Conservation (phyloP, 352 stramenopile genomes). For the Pythium periplocum region DNA sequence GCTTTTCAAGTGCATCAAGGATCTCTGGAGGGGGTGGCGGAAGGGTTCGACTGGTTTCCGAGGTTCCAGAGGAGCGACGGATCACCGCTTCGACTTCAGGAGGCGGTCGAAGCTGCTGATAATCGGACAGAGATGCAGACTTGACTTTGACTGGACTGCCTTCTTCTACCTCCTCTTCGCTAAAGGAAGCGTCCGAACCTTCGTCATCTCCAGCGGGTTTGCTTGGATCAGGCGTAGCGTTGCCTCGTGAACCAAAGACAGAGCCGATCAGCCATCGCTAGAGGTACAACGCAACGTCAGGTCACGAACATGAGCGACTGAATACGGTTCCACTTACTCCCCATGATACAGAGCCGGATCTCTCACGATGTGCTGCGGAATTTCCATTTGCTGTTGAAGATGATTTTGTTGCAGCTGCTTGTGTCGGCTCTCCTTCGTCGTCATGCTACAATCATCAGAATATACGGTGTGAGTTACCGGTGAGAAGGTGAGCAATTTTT, state of each 20-base stretch:
- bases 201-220: conserved; percentile 5
- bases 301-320: too few species aligned
- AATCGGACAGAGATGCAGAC: not conserved
- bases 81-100: conserved; percentile 20
- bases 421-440: too few species aligned
- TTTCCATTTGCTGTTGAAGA: too few species aligned
- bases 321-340: conserved; percentile 1
- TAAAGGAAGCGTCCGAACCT: conserved; percentile 9
- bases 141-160: conserved; percentile 3
- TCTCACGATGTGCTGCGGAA: too few species aligned
- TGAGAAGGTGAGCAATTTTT: too few species aligned
- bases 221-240: not conserved
- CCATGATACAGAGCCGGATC: not conserved
- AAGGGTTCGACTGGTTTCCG: not conserved
- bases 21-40: conserved; percentile 17
- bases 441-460: too few species aligned
- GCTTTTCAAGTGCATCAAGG: conserved; percentile 15
- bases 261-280: conserved; percentile 21
- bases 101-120: conserved; percentile 13
- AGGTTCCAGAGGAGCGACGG: conserved; percentile 8
- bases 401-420: too few species aligned
- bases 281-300: not conserved
- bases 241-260: conserved; percentile 8
- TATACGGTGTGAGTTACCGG: too few species aligned
- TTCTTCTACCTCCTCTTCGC: conserved; percentile 15